A percentile compares a stretch with the other conserved stretches of the same genome.
Evolutionary conservation across 352 stramenopile species (phyloP).

Genomic region (Pythium grandisporangium): DNA sequence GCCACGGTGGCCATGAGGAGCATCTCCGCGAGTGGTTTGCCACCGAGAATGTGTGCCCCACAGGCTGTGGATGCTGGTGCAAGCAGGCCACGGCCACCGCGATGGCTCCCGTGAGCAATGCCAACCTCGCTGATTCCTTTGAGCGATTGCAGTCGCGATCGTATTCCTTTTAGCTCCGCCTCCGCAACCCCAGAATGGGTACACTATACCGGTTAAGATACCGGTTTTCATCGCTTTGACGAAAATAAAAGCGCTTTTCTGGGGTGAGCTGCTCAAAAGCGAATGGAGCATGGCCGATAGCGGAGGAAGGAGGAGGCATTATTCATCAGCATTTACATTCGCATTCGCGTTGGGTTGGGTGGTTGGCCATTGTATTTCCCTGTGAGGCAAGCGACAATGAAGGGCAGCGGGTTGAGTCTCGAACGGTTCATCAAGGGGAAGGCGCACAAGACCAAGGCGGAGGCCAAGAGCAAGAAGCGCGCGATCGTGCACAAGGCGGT

Average conservation of each 20-base stretch:
- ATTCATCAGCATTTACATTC: too few species aligned
- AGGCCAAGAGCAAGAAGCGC: constrained; percentile 81
- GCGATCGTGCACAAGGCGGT: constrained; percentile 72
- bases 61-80: constrained; percentile 81
- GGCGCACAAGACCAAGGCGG: constrained; percentile 63
- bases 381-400: too few species aligned
- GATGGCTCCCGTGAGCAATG: constrained; percentile 13
- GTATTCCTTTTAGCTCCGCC: constrained; percentile 43
- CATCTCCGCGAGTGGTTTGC: constrained; percentile 79
- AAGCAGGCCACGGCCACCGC: constrained; percentile 58
- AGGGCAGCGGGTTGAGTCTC: constrained; percentile 77
- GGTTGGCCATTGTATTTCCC: too few species aligned
- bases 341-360: too few species aligned
- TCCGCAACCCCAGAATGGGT: constrained; percentile 10
- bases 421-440: constrained; percentile 85
- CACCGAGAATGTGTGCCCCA: constrained; percentile 60
- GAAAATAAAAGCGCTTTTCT: too few species aligned
- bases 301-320: too few species aligned
- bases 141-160: constrained; percentile 37
- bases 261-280: too few species aligned
- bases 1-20: constrained; percentile 62
- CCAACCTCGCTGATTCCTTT: constrained; percentile 9
- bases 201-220: constrained; percentile 4
- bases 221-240: too few species aligned
- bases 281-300: too few species aligned